A percentile compares a stretch with the other conserved stretches of the same genome.
Evolutionary conservation across 2,329 filamentous ascomycete species (phyloP).

Genomic region (Trichoderma sp.): DNA sequence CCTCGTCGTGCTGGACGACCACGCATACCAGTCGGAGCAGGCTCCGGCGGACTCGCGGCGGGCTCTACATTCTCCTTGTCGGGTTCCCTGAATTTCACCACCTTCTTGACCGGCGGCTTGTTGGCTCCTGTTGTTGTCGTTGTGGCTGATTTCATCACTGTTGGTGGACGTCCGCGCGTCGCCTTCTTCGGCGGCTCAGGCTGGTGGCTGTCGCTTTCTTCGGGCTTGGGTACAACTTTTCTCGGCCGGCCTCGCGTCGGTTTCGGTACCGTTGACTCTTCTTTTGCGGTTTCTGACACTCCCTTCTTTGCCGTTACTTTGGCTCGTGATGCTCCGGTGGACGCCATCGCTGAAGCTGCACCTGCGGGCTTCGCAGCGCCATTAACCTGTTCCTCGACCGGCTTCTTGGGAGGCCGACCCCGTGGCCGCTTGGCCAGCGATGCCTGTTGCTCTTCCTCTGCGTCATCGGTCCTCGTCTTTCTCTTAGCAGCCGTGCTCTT

Average conservation of each 20-base stretch:
- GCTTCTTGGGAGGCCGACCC: constrained; percentile 46
- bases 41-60: constrained; percentile 40
- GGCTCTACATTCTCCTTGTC: constrained; percentile 65
- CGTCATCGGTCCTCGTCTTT: constrained; percentile 58
- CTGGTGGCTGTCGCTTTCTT: constrained; percentile 25
- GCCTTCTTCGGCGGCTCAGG: constrained; percentile 39
- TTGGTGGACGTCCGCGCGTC: constrained; percentile 33
- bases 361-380: constrained; percentile 24
- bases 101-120: constrained; percentile 58
- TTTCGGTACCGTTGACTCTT: constrained; percentile 36
- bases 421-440: constrained; percentile 45
- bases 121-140: constrained; percentile 37
- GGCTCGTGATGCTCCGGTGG: constrained; percentile 34
- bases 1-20: constrained; percentile 49
- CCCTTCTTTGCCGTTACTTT: constrained; percentile 34
- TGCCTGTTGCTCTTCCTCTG: constrained; percentile 45
- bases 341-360: constrained; percentile 25
- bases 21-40: constrained; percentile 41
- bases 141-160: constrained; percentile 37
- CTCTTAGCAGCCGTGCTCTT: constrained; percentile 44
- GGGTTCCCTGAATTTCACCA: constrained; percentile 63
- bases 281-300: constrained; percentile 30
- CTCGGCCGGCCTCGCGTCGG: constrained; percentile 48
- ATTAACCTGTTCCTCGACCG: constrained; percentile 31
- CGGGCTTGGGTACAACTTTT: constrained; percentile 38